Base-by-base conservation (phyloP, 106 monocot genomes). In the Gastrodia elata region DNA sequence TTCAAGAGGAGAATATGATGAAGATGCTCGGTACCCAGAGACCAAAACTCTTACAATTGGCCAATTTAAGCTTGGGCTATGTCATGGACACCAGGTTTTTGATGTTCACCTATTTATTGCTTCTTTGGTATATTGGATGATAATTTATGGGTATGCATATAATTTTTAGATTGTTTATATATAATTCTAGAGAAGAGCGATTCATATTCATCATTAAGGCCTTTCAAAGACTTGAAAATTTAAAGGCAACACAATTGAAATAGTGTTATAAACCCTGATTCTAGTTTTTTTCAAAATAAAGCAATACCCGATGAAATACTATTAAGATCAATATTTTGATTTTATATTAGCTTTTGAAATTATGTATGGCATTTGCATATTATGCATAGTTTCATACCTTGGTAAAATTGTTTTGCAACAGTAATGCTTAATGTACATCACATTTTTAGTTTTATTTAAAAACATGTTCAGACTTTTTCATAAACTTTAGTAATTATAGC, bases 41-140 rank as follows among this genome's bases (percentile, higher is more conserved):
- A 92, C 80, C 24, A 90, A 92, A 81, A 88, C 87, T 70, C 90
- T 92, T 58, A 90, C 86, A 10, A 93, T 93, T 77, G 90, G 97
- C 75, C 97, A 97, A 39, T 97, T 97, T 80, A 97, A 97, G 88
- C 84, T 97, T 68, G 96, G 96, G 49, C 59, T 97, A 32, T 92
- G 96, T 72, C 96, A 92, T 77, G 97, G 97, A 52, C 97, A 97
- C 78, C 97, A 97, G 92, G 97, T 97, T 30, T 56, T 61, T 28
- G 10, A 61, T 61, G 18, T 59, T 9, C 59, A 58, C 1, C 58
- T 9, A 58, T 58, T 58, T 18, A 28, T 61, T 28, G 59, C 59
- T 61, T 61, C 1, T 10, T 61, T 61, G 30, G 27, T 30, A 61
- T 61, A 61, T 61, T 30, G 27, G 30, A 14, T 61, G 28, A 0